Base-by-base conservation (phyloP, 2,329 filamentous ascomycete genomes). In the Emydomyces testavorans region DNA sequence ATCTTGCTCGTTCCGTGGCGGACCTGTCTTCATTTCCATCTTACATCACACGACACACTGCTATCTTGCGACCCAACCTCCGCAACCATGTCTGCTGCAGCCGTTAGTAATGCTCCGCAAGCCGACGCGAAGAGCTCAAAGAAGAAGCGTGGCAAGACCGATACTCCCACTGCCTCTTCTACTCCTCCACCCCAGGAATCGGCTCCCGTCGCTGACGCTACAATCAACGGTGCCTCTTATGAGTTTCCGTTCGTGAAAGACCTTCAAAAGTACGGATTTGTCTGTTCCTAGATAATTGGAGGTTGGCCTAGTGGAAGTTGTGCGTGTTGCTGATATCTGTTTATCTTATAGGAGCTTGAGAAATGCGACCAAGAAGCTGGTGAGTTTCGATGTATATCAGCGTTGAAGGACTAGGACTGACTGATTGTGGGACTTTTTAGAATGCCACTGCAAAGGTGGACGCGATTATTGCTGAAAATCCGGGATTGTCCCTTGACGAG, bases 331-430 rank as follows among this genome's bases (percentile, higher is more conserved):
- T 16, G 23, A 34, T 23, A 39, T 38, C 37, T 7, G 1, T 15
- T 28, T 15, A n/a, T 31, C 34, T 31, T 50, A 37, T 52, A 94
- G 88, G 75, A 87, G 79, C 67, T 85, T 95, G 59, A 88, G 90
- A 62, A 94, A 92, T 67, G 72, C 92, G 61, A 84, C 81, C 73
- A 96, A 95, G 78, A 95, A 95, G 71, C 81, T 96, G 60, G 86
- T 94, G 70, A 71, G 84, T 50, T 13, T 21, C 35, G 16, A 36
- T 39, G 26, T 28, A 21, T 34, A 36, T 10, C 28, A 24, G 6
- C 20, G 2, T n/a, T 6, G 6, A 24, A 15, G 20, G 23, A 16
- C n/a, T 32, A 16, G 8, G 21, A 36, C 42, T 41, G 20, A 37
- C 28, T 16, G 35, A 13, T 48, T 8, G 20, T 18, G 47, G 24